phyloP scores from a whole-genome alignment of 257 asterid species.

The Echites panduratus region DNA sequence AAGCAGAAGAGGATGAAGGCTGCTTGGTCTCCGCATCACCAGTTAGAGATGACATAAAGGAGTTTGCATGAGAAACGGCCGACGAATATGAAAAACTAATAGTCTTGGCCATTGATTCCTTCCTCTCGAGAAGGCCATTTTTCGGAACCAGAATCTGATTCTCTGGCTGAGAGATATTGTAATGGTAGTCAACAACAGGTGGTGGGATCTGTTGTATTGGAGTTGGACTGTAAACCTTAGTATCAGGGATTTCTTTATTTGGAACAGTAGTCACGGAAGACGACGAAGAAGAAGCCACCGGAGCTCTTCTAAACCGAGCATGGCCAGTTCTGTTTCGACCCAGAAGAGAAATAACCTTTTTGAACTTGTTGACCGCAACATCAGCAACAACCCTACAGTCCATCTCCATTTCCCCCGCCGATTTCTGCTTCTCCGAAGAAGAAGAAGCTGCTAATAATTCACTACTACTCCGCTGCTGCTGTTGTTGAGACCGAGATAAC shows the following conservation, averaged over 20 bases:
- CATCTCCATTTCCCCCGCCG: constrained; percentile 15
- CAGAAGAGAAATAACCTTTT: constrained; percentile 51
- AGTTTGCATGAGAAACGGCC: constrained; percentile 41
- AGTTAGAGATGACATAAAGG: constrained; percentile 53
- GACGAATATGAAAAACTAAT: constrained; percentile 59
- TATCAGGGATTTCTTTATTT: constrained; percentile 12
- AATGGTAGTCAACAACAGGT: constrained; percentile 15
- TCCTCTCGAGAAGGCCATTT: constrained; percentile 16
- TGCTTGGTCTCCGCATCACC: constrained; percentile 42
- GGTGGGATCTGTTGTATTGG: constrained; percentile 78
- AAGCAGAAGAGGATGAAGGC: constrained; percentile 39
- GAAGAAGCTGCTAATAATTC: constrained; percentile 7
- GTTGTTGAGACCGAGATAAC: constrained; percentile 29
- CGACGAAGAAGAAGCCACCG: constrained; percentile 28
- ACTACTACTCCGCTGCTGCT: constrained; percentile 13
- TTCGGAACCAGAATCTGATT: constrained; percentile 2
- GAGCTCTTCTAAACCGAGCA: constrained; percentile 86
- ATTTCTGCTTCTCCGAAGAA: constrained; percentile 13
- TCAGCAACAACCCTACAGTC: constrained; percentile 60
- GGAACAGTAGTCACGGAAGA: constrained; percentile 14
- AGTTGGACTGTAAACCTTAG: constrained; percentile 66
- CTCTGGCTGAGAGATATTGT: constrained; percentile 4
- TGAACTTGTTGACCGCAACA: constrained; percentile 55
- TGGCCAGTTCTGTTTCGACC: constrained; percentile 75
- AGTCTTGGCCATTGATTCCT: constrained; percentile 36